Conservation (phyloP, 306 rosid genomes). For the Cucurbita ficifolia region DNA sequence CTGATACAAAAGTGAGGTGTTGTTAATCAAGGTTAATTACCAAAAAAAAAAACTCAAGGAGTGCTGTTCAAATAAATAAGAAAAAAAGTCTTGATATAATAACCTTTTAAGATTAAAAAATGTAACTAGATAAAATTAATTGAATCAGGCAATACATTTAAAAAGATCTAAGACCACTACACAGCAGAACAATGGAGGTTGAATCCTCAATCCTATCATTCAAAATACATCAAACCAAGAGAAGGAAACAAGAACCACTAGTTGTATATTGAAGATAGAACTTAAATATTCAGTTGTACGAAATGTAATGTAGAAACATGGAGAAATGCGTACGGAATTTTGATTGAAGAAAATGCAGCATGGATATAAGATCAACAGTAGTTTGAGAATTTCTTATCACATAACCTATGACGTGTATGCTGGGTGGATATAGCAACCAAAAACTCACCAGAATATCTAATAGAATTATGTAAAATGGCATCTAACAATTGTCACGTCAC, state of each 20-base stretch:
- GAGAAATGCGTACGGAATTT: not conserved
- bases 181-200: not conserved
- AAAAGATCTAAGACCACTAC: not conserved
- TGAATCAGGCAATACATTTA: not conserved
- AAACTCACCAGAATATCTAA: not conserved
- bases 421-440: not conserved
- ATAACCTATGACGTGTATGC: not conserved
- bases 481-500: not conserved
- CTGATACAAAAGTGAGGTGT: constrained; percentile 25
- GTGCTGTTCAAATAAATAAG: not conserved
- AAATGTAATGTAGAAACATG: not conserved
- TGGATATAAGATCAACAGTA: not conserved
- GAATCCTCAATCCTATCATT: not conserved
- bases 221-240: not conserved
- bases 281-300: not conserved
- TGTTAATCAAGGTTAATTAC: not conserved
- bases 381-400: not conserved
- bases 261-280: not conserved
- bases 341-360: not conserved
- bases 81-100: not conserved
- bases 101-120: not conserved
- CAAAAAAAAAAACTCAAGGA: not conserved
- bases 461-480: not conserved
- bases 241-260: not conserved
- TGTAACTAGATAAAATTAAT: not conserved